Base-by-base conservation (phyloP, 768 basidiomycete genomes). In the Suillus lakei region DNA sequence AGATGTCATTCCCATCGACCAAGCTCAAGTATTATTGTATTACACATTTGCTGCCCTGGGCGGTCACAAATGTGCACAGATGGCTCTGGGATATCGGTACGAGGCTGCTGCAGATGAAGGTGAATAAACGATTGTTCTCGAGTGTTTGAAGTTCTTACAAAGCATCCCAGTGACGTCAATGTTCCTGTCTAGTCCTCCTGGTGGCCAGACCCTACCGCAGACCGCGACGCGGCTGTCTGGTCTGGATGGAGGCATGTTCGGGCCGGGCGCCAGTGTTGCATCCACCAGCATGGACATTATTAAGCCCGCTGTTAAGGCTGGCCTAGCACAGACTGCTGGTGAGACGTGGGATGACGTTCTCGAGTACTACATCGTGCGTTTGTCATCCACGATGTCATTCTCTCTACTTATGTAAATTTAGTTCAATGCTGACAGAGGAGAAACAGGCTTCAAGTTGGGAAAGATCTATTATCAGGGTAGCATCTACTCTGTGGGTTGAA, bases 401-500 rank as follows among this genome's bases (percentile, higher is more conserved):
- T 46, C 60, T 34, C 68, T 46, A n/a, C 50, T 65, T 44, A 65
- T 43, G 34, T 64, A 3, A 21, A 10, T 43, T 68, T 67, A 97
- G 91, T 99, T 97, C 78, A 98, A 98, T 60, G 94, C 97, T 7
- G 95, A 98, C 71, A 88, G 95, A 32, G 95, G 94, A 32, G 93
- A 96, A 70, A 87, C 87, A 60, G 89, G 91, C 67, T 97, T 94
- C 77, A 88, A 93, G 18, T 85, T 99, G 2, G 98, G 95, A n/a
- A 91, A 94, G 78, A 92, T 99, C 12, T 97, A 91, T 79, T 99
- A 99, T 73, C 92, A 96, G 73, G 98, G 98, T 21, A 95, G 93
- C 64, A 91, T 98, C 41, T 98, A 98, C 72, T 83, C 87, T 12
- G 76, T 83, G 16, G 95, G 95, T 4, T 96, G 97, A 12, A 88